These are phyloP conservation scores for Camptophora hylomeconis DNA, from an alignment of 2,329 filamentous ascomycete genomes.

Conservation along the genomic window DNA sequence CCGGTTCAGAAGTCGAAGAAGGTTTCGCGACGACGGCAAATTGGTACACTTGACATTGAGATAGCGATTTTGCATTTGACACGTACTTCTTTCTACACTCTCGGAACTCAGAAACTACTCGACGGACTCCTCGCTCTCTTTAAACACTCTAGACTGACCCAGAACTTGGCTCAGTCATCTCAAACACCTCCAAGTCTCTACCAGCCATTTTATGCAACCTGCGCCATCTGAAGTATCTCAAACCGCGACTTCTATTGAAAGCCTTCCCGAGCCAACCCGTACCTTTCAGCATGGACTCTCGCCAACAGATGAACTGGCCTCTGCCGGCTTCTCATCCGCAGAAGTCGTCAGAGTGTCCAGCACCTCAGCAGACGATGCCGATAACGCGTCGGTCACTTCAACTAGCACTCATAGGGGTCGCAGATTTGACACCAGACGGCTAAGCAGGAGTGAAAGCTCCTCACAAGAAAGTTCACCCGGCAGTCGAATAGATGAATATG, in stretches of 20 bases:
- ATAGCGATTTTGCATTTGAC: too few relatives aligned
- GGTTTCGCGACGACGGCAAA: too few relatives aligned
- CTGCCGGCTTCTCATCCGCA: slow-evolving; percentile 30
- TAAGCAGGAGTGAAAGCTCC: slow-evolving; percentile 17
- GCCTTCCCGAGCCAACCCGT: slow-evolving; percentile 18
- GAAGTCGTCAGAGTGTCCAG: slow-evolving; percentile 24
- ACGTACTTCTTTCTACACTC: too few relatives aligned
- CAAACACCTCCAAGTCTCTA: slow-evolving; percentile 19
- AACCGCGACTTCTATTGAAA: slow-evolving; percentile 29
- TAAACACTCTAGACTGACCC: slow-evolving; percentile 34
- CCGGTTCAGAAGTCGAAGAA: too few relatives aligned
- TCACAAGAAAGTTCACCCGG: slow-evolving; percentile 29
- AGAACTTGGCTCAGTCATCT: slow-evolving; percentile 43
- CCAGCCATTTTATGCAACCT: slow-evolving; percentile 52
- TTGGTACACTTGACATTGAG: too few relatives aligned
- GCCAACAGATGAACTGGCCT: slow-evolving; percentile 28
- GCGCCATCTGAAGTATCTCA: slow-evolving; percentile 39
- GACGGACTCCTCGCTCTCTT: slow-evolving; percentile 3
- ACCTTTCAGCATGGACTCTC: slow-evolving; percentile 48
- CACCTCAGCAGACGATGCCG: slow-evolving; percentile 16
- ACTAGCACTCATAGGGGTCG: slow-evolving; percentile 15
- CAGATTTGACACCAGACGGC: slow-evolving; percentile 17
- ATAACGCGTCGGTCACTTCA: slow-evolving; percentile 17
- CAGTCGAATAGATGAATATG: slow-evolving; percentile 43
- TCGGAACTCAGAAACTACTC: too few relatives aligned